Percentiles rank a stretch among this genome's conserved stretches.
Conservation (phyloP, 768 basidiomycete species). For the Pulveroboletus ravenelii region DNA sequence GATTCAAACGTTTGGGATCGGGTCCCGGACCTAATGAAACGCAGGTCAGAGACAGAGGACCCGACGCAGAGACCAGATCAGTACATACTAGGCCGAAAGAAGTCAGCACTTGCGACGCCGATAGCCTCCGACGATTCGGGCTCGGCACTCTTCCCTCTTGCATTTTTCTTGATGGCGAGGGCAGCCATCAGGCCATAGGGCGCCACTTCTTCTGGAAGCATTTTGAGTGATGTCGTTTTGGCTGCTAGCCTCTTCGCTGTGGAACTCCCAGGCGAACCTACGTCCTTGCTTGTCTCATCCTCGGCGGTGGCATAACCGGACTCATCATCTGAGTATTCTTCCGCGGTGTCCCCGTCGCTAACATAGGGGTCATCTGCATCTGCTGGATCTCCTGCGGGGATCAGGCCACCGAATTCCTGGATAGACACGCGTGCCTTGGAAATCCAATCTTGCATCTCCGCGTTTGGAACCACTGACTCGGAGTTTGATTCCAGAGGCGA, state of each 20-base stretch:
- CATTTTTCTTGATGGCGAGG: conserved; percentile 46
- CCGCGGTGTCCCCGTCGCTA: conserved; percentile 38
- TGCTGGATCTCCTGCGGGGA: conserved; percentile 57
- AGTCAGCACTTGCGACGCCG: conserved; percentile 63
- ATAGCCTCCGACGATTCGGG: conserved; percentile 45
- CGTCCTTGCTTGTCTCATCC: conserved; percentile 19
- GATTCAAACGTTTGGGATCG: conserved; percentile 36
- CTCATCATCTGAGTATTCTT: conserved; percentile 36
- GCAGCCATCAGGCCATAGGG: conserved; percentile 78
- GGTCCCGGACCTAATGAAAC: conserved; percentile 36
- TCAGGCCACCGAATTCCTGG: conserved; percentile 61
- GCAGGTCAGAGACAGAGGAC: neutral
- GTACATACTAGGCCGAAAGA: conserved; percentile 59
- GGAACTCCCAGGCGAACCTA: conserved; percentile 29
- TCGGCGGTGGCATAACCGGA: conserved; percentile 25
- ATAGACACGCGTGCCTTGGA: conserved; percentile 66
- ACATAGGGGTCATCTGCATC: conserved; percentile 37
- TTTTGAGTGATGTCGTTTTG: conserved; percentile 43
- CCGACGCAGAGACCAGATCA: neutral
- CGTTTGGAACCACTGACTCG: conserved; percentile 34
- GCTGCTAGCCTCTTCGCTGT: conserved; percentile 37
- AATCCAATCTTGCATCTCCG: conserved; percentile 74
- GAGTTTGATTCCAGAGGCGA: conserved; percentile 25
- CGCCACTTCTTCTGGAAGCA: conserved; percentile 55
- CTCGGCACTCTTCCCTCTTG: conserved; percentile 40